Evolutionary conservation across 257 asterid species (phyloP).

Genomic region (Solanum appendiculatum): DNA sequence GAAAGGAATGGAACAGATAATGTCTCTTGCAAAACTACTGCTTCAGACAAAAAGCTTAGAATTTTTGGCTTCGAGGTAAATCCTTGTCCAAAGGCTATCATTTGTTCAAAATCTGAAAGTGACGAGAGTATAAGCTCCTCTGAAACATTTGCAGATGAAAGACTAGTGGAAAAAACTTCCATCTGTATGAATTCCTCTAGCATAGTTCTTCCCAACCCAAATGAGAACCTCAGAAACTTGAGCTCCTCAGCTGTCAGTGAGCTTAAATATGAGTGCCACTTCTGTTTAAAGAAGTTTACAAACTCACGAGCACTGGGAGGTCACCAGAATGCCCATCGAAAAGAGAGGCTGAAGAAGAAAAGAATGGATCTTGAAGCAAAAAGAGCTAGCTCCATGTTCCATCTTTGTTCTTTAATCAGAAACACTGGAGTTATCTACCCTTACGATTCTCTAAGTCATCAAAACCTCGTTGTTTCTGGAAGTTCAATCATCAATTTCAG

Average conservation of each 20-base stretch:
- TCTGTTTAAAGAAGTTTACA: neutral
- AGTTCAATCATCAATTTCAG: neutral
- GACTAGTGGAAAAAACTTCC: neutral
- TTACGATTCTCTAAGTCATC: neutral
- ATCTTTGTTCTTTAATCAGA: neutral
- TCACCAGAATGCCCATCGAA: slow-evolving; percentile 5
- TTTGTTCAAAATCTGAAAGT: neutral
- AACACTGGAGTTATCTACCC: neutral
- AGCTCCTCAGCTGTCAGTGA: neutral
- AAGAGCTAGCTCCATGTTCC: neutral
- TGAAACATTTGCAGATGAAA: neutral
- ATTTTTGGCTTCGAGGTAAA: slow-evolving; percentile 11
- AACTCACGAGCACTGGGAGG: neutral
- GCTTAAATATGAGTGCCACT: neutral
- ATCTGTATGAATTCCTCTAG: neutral
- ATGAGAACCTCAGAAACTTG: neutral
- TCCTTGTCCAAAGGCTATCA: neutral
- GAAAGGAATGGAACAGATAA: neutral
- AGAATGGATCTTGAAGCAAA: neutral
- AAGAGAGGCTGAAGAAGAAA: slow-evolving; percentile 10
- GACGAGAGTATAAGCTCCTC: neutral
- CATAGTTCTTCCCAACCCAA: neutral
- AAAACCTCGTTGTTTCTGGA: neutral
- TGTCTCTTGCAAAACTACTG: neutral
- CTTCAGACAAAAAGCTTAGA: slow-evolving; percentile 1